Evolutionary conservation across 1,284 basidiomycete genomes (phyloP), one percentile per base, ranked within the genome.

Genomic region (Tetrapyrgos nigripes): DNA sequence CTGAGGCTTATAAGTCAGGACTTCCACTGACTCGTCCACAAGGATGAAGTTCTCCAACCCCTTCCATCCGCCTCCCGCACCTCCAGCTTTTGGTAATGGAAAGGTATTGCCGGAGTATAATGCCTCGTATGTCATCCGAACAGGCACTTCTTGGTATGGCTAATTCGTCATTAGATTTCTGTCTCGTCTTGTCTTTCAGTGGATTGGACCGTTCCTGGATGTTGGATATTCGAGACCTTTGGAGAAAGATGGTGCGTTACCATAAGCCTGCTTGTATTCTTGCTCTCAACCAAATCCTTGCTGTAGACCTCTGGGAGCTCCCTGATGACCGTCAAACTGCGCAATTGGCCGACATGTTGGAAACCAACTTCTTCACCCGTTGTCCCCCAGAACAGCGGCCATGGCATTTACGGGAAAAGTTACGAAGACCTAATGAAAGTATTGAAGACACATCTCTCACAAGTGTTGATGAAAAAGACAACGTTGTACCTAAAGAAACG

Each of bases 141-240:
- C 23, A n/a, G 19, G 37, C 45, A 13, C 27, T 54, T 27, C 6
- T 48, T 13, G 21, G 45, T 21, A 21, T 35, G 14, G 28, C 10
- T 21, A 47, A 17, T 29, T 4, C n/a, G 17, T n/a, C 37, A 13
- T 26, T 53, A 80, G 78, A 6, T 64, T 67, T 10, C 57, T 77
- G 1, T 79, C 79, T 6, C 70, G 66, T 45, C 62, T 79, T 4
- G 43, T 76, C 2, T 79, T 80, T 57, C 63, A 67, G 3, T 81
- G 79, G 78, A 65, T 81, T 4, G 70, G 66, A 53, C 72, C 78
- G 2, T 72, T 81, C 37, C 63, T 81, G 1, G 59, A 66, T 28
- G 76, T 79, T 11, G 79, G 79, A 24, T 81, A 75, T 60, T 73
- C 77, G 6, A 67, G 79, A 37, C 79, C 79, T 9, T 57, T 81